phyloP scores from a whole-genome alignment of 2,329 filamentous ascomycete genomes.

The Fusarium camptoceras region DNA sequence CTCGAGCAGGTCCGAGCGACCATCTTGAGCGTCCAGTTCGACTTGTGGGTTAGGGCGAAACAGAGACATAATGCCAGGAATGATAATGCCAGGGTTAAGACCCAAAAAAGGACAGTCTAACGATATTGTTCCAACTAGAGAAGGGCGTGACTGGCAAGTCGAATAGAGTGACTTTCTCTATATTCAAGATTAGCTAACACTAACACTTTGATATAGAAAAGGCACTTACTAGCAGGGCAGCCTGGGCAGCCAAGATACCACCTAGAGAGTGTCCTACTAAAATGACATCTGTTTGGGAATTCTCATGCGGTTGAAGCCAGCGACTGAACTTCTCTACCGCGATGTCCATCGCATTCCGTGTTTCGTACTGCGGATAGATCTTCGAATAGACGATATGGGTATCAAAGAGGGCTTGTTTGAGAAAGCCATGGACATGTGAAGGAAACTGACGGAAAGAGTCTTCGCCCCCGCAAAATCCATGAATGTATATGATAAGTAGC shows the following conservation, averaged over 20 bases:
- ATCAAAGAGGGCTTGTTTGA: background rate
- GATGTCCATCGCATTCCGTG: background rate
- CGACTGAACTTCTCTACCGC: background rate
- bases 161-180: background rate
- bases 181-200: background rate
- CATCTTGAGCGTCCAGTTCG: background rate
- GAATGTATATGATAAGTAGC: too few relatives aligned
- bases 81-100: conserved; percentile 1
- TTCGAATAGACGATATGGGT: background rate
- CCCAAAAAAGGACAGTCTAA: background rate
- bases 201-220: background rate
- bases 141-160: background rate
- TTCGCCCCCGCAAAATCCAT: too few relatives aligned
- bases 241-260: background rate
- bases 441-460: too few relatives aligned
- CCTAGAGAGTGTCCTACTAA: background rate
- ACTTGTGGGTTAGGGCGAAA: background rate
- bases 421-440: too few relatives aligned
- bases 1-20: background rate
- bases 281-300: background rate
- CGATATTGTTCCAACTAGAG: background rate
- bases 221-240: background rate
- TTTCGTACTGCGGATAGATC: conserved; percentile 1
- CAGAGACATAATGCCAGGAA: conserved; percentile 1
- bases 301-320: background rate